Evolutionary conservation across 805 yeast species (phyloP), one percentile per base, ranked within the genome.

Genomic region (Helenozyma baotianmanensis): DNA sequence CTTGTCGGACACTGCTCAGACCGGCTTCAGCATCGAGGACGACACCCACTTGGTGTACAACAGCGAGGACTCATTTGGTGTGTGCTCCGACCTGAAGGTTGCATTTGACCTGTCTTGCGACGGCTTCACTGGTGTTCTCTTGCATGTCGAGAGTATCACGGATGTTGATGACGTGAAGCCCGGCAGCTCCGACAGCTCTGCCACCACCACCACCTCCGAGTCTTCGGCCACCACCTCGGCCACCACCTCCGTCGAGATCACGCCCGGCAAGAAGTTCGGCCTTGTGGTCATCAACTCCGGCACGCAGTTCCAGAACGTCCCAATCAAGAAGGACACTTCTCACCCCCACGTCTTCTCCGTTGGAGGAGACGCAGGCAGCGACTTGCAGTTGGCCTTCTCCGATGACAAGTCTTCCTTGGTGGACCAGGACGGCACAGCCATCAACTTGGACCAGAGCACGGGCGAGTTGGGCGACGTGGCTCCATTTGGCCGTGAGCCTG

Each of bases 291-390:
- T 47, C 28, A 44, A 38, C 30, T 48, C 60, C 4, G 63, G 62
- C 4, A 29, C 57, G 5, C 30, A 43, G 14, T 49, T 58, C 43
- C 58, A 58, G 33, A 38, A 52, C 43, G 30, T 40, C 9, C 30
- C 50, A 3, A 52, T 56, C 43, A 56, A 46, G 36, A 56, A 57
- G 41, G 63, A 53, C 11, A 44, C 37, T 9, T 38, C 51, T 3
- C 62, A 60, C 46, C 54, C 54, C 6, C 62, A 55, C 30, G 64
- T 58, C 4, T 60, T 59, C 38, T 40, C 58, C 9, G 62, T 60
- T 22, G 66, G 63, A n/a, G 64, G 64, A 6, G 14, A 32, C 18
- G 54, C 51, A 12, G 66, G 64, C 14, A 40, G 40, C 7, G 54
- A 40, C 27, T 43, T 57, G 27, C 28, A 39, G 21, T 45, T 60